These are phyloP conservation scores for Mucor circinelloides DNA, from an alignment of 371 early-diverging fungal genomes.

Conservation along the genomic window DNA sequence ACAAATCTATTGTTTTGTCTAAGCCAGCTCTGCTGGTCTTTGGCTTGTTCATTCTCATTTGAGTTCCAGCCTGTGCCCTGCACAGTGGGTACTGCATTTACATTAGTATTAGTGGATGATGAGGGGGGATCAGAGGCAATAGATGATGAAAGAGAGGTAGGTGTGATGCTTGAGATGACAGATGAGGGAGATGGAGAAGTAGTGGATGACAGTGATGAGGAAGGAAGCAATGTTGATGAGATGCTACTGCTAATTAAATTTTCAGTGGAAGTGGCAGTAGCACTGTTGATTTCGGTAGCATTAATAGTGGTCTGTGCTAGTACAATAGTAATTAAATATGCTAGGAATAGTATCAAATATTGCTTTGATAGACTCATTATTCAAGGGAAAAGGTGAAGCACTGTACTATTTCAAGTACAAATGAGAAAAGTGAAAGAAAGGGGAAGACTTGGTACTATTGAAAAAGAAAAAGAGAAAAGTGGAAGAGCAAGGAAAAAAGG, in stretches of 20 bases:
- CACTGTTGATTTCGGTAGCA: background rate
- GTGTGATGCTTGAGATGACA: background rate
- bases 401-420: background rate
- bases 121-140: background rate
- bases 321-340: background rate
- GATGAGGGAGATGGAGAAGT: background rate
- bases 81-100: slow-evolving; percentile 18
- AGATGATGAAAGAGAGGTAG: background rate
- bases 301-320: background rate
- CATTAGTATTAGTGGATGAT: background rate
- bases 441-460: background rate
- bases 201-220: background rate
- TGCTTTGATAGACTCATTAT: background rate
- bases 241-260: background rate
- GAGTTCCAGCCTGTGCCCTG: slow-evolving; percentile 28
- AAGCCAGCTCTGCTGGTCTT: slow-evolving; percentile 29
- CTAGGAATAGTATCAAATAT: background rate
- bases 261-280: background rate
- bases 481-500: background rate
- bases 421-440: slow-evolving; percentile 1
- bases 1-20: slow-evolving; percentile 35
- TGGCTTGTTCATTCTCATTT: slow-evolving; percentile 9
- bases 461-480: background rate
- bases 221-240: background rate
- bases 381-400: background rate